Conservation (phyloP, 2,329 filamentous ascomycete genomes). For the Diaporthe vaccinii region DNA sequence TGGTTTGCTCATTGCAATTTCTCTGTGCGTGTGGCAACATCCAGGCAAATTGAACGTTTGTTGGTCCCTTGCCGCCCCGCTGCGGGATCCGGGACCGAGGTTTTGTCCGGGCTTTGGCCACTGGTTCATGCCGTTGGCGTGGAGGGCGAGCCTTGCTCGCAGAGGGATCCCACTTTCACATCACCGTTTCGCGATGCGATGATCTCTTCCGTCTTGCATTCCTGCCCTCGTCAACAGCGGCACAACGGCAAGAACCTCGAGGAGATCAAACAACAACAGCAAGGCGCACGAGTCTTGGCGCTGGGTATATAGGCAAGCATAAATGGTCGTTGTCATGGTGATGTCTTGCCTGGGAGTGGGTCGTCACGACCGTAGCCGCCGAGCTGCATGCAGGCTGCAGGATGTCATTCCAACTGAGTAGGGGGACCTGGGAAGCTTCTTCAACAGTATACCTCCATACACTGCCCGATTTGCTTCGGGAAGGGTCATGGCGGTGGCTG, state of each 20-base stretch:
- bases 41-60: background rate
- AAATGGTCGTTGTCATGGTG: slow-evolving; percentile 37
- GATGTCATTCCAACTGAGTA: slow-evolving; percentile 16
- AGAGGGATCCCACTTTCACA: slow-evolving; percentile 14
- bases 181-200: slow-evolving; percentile 4
- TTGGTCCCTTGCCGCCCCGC: slow-evolving; percentile 4
- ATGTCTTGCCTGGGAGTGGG: slow-evolving; percentile 17
- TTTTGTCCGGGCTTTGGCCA: slow-evolving; percentile 17
- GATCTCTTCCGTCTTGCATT: slow-evolving; percentile 14
- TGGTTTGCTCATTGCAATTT: slow-evolving; percentile 1
- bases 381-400: slow-evolving; percentile 38
- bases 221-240: background rate
- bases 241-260: slow-evolving; percentile 25
- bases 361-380: slow-evolving; percentile 29
- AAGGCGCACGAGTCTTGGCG: slow-evolving; percentile 19
- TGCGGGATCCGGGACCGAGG: slow-evolving; percentile 4
- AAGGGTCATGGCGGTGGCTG: slow-evolving; percentile 14
- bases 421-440: slow-evolving; percentile 17
- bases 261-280: slow-evolving; percentile 27
- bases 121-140: slow-evolving; percentile 10
- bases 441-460: background rate
- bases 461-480: slow-evolving; percentile 2
- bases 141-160: background rate
- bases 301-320: slow-evolving; percentile 11
- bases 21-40: background rate